Evolutionary conservation across 1,284 basidiomycete genomes (phyloP), one percentile per base, ranked within the genome.

Genomic region (Leccinum ponderosum): DNA sequence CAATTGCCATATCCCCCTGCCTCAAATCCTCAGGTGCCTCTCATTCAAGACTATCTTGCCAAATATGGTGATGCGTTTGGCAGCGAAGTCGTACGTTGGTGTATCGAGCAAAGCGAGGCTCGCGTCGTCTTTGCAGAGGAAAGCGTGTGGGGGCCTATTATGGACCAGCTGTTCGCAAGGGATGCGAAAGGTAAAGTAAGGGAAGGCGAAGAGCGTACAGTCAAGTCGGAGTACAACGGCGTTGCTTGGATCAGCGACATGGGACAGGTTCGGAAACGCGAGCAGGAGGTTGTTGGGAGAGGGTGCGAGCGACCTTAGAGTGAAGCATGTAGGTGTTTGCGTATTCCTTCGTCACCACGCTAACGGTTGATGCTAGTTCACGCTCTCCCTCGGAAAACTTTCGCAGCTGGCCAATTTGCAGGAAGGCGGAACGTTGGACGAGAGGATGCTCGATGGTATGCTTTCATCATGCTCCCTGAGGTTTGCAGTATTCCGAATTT

Each of bases 241-340:
- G 83, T 95, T 53, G 90, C 92, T 0, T 99, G 97, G 97, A 81
- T 98, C 50, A 92, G 98, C 73, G 89, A 97, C 74, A 77, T 98
- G 50, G 87, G 80, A 80, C 20, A 81, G 86, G 42, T 93, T 87
- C 71, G 84, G 81, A 7, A 76, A 78, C 3, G 94, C 94, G 2
- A 87, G 90, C 1, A 69, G 75, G 15, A 83, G 88, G 11, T 78
- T 98, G 42, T 76, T 90, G 27, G 68, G 71, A 15, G 92, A 91
- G 63, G 72, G 75, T 22, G 87, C 87, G 6, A 75, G 75, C 3
- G 84, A 85, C 60, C 78, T 96, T 20, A 83, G 82, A 25, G 82
- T 87, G 33, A 88, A 88, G 76, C 89, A 95, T 78, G 94, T 95
- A 71, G 66, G 84, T 72, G 29, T 56, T 37, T 31, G 51, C 35